Evolutionary conservation across 805 yeast species (phyloP).

Genomic region (Pichia cephalocereana): DNA sequence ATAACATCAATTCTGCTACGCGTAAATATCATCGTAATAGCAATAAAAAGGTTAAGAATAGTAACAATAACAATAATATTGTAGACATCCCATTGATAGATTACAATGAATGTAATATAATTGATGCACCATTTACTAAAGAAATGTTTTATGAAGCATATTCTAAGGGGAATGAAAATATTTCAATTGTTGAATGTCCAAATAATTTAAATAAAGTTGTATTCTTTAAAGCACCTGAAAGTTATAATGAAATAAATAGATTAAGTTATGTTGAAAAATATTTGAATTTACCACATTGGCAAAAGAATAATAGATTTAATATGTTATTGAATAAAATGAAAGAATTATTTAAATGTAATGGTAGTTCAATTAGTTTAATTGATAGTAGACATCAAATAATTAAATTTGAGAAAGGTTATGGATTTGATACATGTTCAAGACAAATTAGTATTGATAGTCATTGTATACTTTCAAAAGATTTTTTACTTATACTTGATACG

Average conservation of each 20-base stretch:
- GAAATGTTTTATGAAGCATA: conserved; percentile 50
- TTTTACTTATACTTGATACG: conserved; percentile 50
- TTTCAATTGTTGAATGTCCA: conserved; percentile 49
- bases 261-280: conserved; percentile 34
- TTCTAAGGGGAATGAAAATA: conserved; percentile 46
- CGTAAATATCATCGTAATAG: not conserved
- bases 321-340: conserved; percentile 30
- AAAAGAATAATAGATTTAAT: conserved; percentile 30
- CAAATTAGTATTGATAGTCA: conserved; percentile 59
- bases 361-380: conserved; percentile 53
- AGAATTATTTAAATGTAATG: conserved; percentile 35
- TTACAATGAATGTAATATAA: not conserved
- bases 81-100: not conserved
- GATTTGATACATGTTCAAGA: conserved; percentile 43
- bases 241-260: conserved; percentile 40
- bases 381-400: conserved; percentile 39
- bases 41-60: not conserved
- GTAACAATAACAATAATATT: not conserved
- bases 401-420: conserved; percentile 40
- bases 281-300: conserved; percentile 41
- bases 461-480: conserved; percentile 48
- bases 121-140: conserved; percentile 33
- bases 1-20: not conserved
- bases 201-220: conserved; percentile 37
- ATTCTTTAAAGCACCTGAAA: conserved; percentile 51